A percentile compares a stretch with the other conserved stretches of the same genome.
Evolutionary conservation across 805 yeast genomes (phyloP).

Genomic region (Candida railenensis): DNA sequence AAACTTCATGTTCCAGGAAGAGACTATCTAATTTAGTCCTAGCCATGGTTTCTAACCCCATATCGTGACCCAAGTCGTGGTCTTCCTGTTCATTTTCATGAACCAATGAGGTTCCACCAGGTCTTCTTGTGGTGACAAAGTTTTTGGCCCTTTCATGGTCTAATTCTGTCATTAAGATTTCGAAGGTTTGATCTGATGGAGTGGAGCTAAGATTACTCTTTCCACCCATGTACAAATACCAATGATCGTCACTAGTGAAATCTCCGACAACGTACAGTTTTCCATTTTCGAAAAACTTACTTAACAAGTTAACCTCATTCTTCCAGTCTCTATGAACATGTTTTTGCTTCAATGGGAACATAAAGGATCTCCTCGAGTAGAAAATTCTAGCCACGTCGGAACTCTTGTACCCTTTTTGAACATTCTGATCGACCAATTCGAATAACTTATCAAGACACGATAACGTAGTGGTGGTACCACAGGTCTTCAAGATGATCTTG

Average conservation of each 20-base stretch:
- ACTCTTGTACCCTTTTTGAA: conserved; percentile 47
- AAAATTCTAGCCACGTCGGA: conserved; percentile 44
- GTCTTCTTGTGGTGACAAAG: conserved; percentile 56
- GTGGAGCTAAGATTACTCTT: conserved; percentile 14
- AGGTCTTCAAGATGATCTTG: conserved; percentile 84
- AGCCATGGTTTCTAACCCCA: conserved; percentile 70
- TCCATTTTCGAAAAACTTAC: conserved; percentile 61
- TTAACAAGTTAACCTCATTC: conserved; percentile 70
- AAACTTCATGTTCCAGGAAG: conserved; percentile 23
- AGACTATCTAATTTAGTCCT: conserved; percentile 62
- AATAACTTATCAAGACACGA: conserved; percentile 70
- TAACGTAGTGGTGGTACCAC: conserved; percentile 93
- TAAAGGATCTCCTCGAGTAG: conserved; percentile 86
- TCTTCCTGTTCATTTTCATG: conserved; percentile 41
- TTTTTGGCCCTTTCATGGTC: conserved; percentile 53
- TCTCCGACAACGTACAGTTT: conserved; percentile 73
- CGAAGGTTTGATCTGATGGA: conserved; percentile 69
- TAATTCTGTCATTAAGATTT: conserved; percentile 87
- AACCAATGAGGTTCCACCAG: conserved; percentile 38
- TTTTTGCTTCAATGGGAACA: conserved; percentile 86
- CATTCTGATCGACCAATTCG: conserved; percentile 29
- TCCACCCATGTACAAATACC: conserved; percentile 83
- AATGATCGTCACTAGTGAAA: conserved; percentile 75
- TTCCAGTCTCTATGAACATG: conserved; percentile 84
- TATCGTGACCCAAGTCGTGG: conserved; percentile 74